A percentile compares a stretch with the other conserved stretches of the same genome.
phyloP scores from a whole-genome alignment of 2,329 filamentous ascomycete species.

The Delphinella strobiligena region DNA sequence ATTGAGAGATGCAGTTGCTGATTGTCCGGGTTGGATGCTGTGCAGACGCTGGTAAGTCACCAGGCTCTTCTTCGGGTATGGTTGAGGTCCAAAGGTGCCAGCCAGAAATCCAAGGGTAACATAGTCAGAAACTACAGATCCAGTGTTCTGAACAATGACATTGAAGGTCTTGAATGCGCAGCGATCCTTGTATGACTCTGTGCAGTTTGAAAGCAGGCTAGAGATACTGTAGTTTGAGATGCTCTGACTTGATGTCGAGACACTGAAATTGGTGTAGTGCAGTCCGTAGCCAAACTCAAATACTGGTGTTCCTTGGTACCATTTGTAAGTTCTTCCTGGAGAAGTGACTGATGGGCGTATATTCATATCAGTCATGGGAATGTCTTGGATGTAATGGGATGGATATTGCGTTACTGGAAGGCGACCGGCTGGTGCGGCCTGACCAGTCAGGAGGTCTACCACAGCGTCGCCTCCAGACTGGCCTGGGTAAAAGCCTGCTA shows the following conservation, averaged over 20 bases:
- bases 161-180: constrained; percentile 31
- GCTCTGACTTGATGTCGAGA: constrained; percentile 11
- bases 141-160: constrained; percentile 38
- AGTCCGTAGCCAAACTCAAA: constrained; percentile 44
- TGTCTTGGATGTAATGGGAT: constrained; percentile 35
- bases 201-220: constrained; percentile 24
- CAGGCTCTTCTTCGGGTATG: constrained; percentile 41
- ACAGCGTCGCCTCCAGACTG: constrained; percentile 47
- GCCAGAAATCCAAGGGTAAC: constrained; percentile 40
- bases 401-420: constrained; percentile 47
- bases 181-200: constrained; percentile 26
- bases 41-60: constrained; percentile 38
- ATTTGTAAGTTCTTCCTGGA: constrained; percentile 47
- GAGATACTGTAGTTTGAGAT: constrained; percentile 21
- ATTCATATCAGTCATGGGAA: constrained; percentile 45
- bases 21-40: constrained; percentile 14
- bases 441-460: constrained; percentile 42
- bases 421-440: constrained; percentile 39
- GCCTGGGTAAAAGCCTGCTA: constrained; percentile 50
- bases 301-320: constrained; percentile 41
- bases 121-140: constrained; percentile 37
- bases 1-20: constrained; percentile 23
- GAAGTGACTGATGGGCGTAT: constrained; percentile 35
- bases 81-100: constrained; percentile 36
- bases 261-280: constrained; percentile 45